A percentile compares a stretch with the other conserved stretches of the same genome.
phyloP scores from a whole-genome alignment of 192 early-diverging fungal genomes.

The Phycomyces nitens region DNA sequence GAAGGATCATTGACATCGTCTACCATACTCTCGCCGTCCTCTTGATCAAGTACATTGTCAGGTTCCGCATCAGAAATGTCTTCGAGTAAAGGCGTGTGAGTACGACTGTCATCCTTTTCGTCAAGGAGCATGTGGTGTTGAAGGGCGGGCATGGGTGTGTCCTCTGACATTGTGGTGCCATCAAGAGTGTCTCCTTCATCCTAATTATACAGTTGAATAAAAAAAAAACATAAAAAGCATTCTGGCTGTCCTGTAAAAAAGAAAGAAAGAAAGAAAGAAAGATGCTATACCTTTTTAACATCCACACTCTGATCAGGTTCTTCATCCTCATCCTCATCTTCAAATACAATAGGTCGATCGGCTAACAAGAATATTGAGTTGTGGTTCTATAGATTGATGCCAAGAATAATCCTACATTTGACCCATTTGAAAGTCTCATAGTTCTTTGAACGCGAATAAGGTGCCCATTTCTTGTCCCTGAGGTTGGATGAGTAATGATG shows the following conservation, averaged over 20 bases:
- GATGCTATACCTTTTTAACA: background rate
- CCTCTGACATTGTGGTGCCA: too few relatives aligned
- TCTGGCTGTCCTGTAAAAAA: too few relatives aligned
- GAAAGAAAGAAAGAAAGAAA: too few relatives aligned
- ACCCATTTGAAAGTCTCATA: constrained; percentile 17
- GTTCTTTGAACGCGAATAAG: constrained; percentile 6
- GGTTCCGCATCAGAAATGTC: constrained; percentile 18
- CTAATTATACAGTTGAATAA: too few relatives aligned
- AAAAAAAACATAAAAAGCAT: too few relatives aligned
- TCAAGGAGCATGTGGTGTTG: background rate
- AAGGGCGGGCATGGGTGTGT: too few relatives aligned
- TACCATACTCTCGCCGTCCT: background rate
- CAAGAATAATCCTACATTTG: constrained; percentile 10
- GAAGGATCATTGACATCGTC: constrained; percentile 27
- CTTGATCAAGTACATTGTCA: constrained; percentile 8
- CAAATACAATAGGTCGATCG: constrained; percentile 19
- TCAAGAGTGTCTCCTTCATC: too few relatives aligned
- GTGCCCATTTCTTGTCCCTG: constrained; percentile 27
- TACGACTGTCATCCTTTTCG: constrained; percentile 4
- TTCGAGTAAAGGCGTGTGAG: constrained; percentile 13
- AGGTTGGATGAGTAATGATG: background rate
- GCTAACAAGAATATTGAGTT: constrained; percentile 4
- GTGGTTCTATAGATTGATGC: background rate
- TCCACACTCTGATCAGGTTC: constrained; percentile 3
- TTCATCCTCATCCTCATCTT: constrained; percentile 20